These are phyloP conservation scores for Aphanocladium album DNA, from an alignment of 2,329 filamentous ascomycete species.

Conservation along the genomic window DNA sequence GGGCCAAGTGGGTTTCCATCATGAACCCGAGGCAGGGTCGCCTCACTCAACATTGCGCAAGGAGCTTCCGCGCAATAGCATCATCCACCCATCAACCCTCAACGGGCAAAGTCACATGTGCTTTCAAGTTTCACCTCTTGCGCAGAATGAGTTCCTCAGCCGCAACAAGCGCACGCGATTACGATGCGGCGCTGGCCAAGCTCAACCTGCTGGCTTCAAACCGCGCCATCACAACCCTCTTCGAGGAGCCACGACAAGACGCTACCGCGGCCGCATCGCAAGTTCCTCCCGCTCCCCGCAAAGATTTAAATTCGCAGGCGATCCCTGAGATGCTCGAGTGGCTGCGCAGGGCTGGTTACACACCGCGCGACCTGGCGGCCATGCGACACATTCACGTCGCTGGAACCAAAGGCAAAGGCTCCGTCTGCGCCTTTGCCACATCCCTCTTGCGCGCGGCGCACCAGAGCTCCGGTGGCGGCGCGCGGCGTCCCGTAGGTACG, in stretches of 20 bases:
- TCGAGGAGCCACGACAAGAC: constrained; percentile 38
- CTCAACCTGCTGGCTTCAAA: constrained; percentile 79
- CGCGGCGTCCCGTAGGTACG: constrained; percentile 53
- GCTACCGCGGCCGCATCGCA: constrained; percentile 15
- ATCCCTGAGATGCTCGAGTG: constrained; percentile 79
- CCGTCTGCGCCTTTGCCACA: constrained; percentile 77
- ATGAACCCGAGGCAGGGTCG: background rate
- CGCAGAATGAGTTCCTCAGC: background rate
- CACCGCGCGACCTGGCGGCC: constrained; percentile 39
- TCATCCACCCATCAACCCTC: background rate
- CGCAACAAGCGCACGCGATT: constrained; percentile 30
- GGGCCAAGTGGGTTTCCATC: background rate
- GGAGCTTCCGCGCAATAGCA: background rate
- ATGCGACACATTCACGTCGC: constrained; percentile 71
- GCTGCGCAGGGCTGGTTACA: constrained; percentile 70
- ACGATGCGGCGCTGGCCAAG: constrained; percentile 64
- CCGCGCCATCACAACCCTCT: constrained; percentile 55
- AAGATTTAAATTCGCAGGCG: constrained; percentile 60
- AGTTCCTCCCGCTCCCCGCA: background rate
- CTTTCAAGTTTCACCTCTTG: too few relatives aligned
- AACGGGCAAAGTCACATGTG: background rate
- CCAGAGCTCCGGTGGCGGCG: background rate
- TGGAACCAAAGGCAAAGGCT: constrained; percentile 92
- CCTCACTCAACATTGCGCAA: background rate
- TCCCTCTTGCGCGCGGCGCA: constrained; percentile 58